Base-by-base conservation (phyloP, 1,284 basidiomycete genomes). In the Boletus holoroseus region DNA sequence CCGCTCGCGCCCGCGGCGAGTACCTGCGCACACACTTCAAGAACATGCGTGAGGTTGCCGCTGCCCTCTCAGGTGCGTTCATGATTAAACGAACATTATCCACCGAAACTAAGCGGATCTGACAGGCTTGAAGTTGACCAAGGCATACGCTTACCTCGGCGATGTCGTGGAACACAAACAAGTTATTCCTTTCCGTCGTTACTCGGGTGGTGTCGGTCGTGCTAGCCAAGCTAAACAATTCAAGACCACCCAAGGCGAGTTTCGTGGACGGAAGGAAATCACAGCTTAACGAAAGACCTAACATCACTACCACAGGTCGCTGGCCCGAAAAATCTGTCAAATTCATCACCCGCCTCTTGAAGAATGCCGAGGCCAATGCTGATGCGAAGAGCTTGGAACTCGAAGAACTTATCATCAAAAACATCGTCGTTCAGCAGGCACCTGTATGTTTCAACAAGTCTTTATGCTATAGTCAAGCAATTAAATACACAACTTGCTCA, bases 21-120 rank as follows among this genome's bases (percentile, higher is more conserved):
- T 96, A 98, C 81, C 85, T 98, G 69, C 91, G 94, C 64, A 96
- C 95, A 54, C 96, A 99, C 80, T 99, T 97, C 86, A 99, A 99
- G 89, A 99, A 99, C 85, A 98, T 97, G 85, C 90, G 94, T 64
- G 93, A 93, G 75, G 92, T 95, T 53, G 88, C 85, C 50, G 90
- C 91, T 63, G 91, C 88, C 60, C 77, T 94, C 58, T 83, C 84
- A 62, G 91, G 91, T 90, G 62, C 61, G 79, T 74, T 13, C 27
- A 24, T 18, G 26, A 50, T 38, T 26, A 41, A 30, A 45, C 43
- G n/a, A 9, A 5, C 24, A 4, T 27, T 5, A 32, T 48, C 31
- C 22, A 24, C 30, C 8, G 7, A 38, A 47, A 30, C 40, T 28
- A 20, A 60, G 22, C 18, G 11, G 7, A 18, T 41, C 44, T 11